Percentiles rank a stretch among this genome's conserved stretches.
Conservation (phyloP, 352 stramenopile genomes). For the Elongisporangium prolatum region DNA sequence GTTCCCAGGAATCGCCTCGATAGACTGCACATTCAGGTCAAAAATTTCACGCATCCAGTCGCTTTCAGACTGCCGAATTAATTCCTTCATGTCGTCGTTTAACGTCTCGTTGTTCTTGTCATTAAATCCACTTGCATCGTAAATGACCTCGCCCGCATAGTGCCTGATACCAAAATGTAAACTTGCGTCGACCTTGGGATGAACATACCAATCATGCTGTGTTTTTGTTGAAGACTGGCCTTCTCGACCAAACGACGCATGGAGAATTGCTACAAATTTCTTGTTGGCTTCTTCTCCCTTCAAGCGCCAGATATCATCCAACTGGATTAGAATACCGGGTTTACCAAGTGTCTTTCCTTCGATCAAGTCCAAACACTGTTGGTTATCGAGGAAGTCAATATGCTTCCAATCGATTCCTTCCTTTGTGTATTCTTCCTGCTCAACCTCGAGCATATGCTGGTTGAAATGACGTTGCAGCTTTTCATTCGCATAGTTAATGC, state of each 20-base stretch:
- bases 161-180: constrained; percentile 88
- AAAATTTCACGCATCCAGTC: constrained; percentile 85
- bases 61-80: constrained; percentile 83
- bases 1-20: constrained; percentile 74
- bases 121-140: constrained; percentile 96
- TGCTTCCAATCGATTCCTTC: constrained; percentile 93
- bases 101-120: constrained; percentile 99
- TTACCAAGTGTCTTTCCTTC: constrained; percentile 88
- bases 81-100: constrained; percentile 92
- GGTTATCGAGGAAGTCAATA: constrained; percentile 94
- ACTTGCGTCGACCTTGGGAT: constrained; percentile 89
- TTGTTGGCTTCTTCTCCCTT: constrained; percentile 91
- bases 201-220: constrained; percentile 85
- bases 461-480: constrained; percentile 94
- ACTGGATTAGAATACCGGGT: constrained; percentile 90
- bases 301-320: constrained; percentile 95
- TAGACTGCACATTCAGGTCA: constrained; percentile 81
- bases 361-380: constrained; percentile 91
- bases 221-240: constrained; percentile 55
- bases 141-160: constrained; percentile 94
- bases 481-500: constrained; percentile 96
- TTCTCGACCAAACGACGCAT: constrained; percentile 75
- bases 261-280: constrained; percentile 88
- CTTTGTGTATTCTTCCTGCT: constrained; percentile 97
- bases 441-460: constrained; percentile 95